Percentiles rank a stretch among this genome's conserved stretches.
Conservation (phyloP, 495 filamentous ascomycete genomes). For the Aspergillus hancockii region DNA sequence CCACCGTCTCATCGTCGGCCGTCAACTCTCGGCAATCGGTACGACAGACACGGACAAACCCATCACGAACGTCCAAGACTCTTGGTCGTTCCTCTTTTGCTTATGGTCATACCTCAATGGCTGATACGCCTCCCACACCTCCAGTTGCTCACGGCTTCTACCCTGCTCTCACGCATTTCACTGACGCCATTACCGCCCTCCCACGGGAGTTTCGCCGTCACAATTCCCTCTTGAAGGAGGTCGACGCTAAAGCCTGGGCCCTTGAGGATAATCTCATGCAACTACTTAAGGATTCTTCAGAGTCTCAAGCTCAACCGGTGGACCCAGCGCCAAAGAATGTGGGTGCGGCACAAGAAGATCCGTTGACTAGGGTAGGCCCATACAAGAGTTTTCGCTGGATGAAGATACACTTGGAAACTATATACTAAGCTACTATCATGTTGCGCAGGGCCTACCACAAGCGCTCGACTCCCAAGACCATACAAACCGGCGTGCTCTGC, state of each 20-base stretch:
- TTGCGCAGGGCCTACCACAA: conserved; percentile 31
- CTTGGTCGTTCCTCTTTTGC: conserved; percentile 51
- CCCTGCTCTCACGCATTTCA: conserved; percentile 91
- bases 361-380: conserved; percentile 34
- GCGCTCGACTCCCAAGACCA: conserved; percentile 38
- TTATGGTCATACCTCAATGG: conserved; percentile 39
- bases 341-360: conserved; percentile 43
- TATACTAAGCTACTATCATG: conserved; percentile 14
- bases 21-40: conserved; percentile 51
- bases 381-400: conserved; percentile 1
- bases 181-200: conserved; percentile 87
- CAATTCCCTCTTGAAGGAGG: conserved; percentile 92
- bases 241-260: conserved; percentile 81
- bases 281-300: conserved; percentile 66
- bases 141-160: conserved; percentile 67
- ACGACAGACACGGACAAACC: conserved; percentile 62
- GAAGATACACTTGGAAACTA: not conserved
- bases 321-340: conserved; percentile 43
- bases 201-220: conserved; percentile 93
- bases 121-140: conserved; percentile 33
- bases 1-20: conserved; percentile 32
- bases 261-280: conserved; percentile 63
- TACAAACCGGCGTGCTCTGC: conserved; percentile 61
- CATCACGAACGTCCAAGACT: conserved; percentile 59
- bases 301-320: conserved; percentile 48